Base-by-base conservation (phyloP, 2,329 filamentous ascomycete species). In the Trichoderma endophyticum region DNA sequence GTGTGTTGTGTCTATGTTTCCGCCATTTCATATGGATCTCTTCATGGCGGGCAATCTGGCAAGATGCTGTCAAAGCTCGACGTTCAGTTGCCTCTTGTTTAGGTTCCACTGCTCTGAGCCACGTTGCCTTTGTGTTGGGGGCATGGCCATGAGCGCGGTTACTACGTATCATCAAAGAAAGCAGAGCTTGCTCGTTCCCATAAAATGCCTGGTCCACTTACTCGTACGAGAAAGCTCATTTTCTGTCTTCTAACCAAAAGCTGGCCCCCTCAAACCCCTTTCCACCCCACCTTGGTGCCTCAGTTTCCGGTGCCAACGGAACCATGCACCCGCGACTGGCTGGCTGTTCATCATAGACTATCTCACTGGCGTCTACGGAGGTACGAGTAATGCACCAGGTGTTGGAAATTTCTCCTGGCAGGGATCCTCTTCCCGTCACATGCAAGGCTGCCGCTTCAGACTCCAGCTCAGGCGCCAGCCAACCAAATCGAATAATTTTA, bases 371-470 rank as follows among this genome's bases (percentile, higher is more conserved):
- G 57, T 28, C 60, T 63, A 48, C 14, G 34, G 34, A 36, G 34
- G 34, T 36, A 36, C 68, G 68, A 71, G 68, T 71, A 71, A 71
- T 71, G 68, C 68, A 64, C 43, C 60, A 56, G 43, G 66, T 24
- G 39, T 70, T 36, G 34, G 39, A 62, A 62, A 61, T 66, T 54
- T 71, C 70, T 62, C 56, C 56, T 63, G 51, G 59, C 70, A 72
- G 64, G 70, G 70, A 48, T 63, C n/a, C 14, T 26, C 39, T 34
- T 68, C 32, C 61, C 70, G 59, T 69, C 64, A 69, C 63, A 72
- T 62, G 64, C 43, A 65, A 72, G 70, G 64, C 70, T 72, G 61
- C 21, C 32, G 21, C 66, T 66, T 54, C 54, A 51, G 39, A 61
- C 51, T 60, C 28, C 39, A 48, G 62, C 54, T 18, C 32, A 61